Evolutionary conservation across 2,329 filamentous ascomycete species (phyloP), one percentile per base, ranked within the genome.

Genomic region (Monosporascus sp.): DNA sequence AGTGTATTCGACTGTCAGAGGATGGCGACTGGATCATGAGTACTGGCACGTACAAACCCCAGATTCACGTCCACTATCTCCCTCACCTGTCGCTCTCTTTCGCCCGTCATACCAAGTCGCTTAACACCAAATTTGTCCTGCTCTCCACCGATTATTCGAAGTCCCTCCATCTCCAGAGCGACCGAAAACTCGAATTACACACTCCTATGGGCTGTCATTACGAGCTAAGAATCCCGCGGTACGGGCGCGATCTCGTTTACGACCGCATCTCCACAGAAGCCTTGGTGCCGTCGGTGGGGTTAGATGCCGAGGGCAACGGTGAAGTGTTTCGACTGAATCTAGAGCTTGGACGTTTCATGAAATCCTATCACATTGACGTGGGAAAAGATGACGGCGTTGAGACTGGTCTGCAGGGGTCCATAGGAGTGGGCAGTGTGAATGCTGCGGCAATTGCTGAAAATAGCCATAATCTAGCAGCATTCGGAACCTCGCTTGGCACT

Each of bases 11-110:
- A 49, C 84, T 94, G 58, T 96, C 90, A 63, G 92, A 96, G 54
- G 94, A 99, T 81, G 93, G 93, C 48, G 87, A 97, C 68, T 99
- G 94, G 92, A 85, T 94, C 41, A 94, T 97, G 89, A 95, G 89
- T 65, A 95, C 92, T 50, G 91, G 91, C 75, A 86, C 83, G 51
- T 87, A 69, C 52, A 69, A 89, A 66, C 86, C 88, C 1, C 90
- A 96, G 70, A 96, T 97, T 55, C 94, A 97, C 68, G 88, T 90
- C n/a, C 95, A 99, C 72, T 91, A 96, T 68, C 83, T 97, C 6
- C 88, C 92, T 38, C 91, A 97, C 67, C 80, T 97, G 22, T 93
- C 93, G 9, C 81, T 99, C n/a, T 96, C 92, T 8, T 99, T 88
- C 71, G 85, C 91, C 37, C 86, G 94, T 52, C 94, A 99, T 71